These are phyloP conservation scores for Biscutella laevigata DNA, from an alignment of 441 rosid genomes.

Conservation along the genomic window DNA sequence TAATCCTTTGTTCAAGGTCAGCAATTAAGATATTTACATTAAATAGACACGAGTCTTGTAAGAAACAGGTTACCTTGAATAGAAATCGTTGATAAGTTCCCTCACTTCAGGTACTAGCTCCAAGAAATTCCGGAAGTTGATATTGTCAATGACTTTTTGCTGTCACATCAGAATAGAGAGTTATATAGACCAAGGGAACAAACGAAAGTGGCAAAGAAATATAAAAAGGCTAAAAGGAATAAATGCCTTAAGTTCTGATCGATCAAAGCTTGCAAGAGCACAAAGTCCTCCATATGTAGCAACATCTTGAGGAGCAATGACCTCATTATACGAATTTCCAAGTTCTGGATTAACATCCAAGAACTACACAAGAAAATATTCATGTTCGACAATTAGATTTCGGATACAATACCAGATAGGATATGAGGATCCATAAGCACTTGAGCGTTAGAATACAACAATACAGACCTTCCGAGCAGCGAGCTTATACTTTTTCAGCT, in stretches of 20 bases:
- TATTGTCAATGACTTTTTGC: conserved; percentile 87
- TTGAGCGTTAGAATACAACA: not conserved
- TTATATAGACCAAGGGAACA: conserved; percentile 11
- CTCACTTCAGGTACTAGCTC: conserved; percentile 97
- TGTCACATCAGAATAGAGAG: conserved; percentile 33
- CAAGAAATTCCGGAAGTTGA: conserved; percentile 82
- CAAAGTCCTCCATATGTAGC: conserved; percentile 97
- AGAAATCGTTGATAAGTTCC: conserved; percentile 90
- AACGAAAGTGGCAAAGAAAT: not conserved
- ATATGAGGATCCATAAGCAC: conserved; percentile 9
- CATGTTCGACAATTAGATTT: conserved; percentile 2
- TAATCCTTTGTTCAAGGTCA: not conserved
- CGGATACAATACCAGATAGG: not conserved
- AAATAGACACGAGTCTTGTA: not conserved
- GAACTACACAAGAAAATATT: conserved; percentile 43
- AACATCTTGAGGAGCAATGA: conserved; percentile 95
- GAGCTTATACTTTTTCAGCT: conserved; percentile 77
- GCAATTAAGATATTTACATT: not conserved
- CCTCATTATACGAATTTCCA: conserved; percentile 74
- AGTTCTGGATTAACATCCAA: conserved; percentile 85
- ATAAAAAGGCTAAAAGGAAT: not conserved
- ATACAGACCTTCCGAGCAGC: conserved; percentile 91
- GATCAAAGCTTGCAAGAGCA: conserved; percentile 94
- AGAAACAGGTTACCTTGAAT: conserved; percentile 55
- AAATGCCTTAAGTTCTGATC: conserved; percentile 77